Percentiles rank a stretch among this genome's conserved stretches.
phyloP scores from a whole-genome alignment of 2,329 filamentous ascomycete species.

The Lasiodiplodia theobromae region DNA sequence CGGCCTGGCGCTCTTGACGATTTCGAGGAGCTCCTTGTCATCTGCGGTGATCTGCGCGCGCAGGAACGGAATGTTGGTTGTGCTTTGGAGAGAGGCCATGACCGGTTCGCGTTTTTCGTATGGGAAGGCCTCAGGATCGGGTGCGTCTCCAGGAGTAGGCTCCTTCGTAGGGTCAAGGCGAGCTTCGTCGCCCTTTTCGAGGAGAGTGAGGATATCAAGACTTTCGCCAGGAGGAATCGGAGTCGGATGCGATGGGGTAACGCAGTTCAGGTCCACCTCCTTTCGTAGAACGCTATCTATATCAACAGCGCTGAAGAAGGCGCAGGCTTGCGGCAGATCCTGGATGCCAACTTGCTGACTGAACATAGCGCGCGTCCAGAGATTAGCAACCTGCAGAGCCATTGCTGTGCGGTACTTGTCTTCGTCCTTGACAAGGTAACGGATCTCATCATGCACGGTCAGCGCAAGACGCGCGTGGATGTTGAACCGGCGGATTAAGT shows the following conservation, averaged over 20 bases:
- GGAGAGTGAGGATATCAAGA: conserved; percentile 79
- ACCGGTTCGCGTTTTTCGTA: conserved; percentile 79
- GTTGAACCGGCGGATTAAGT: conserved; percentile 83
- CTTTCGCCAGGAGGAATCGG: conserved; percentile 86
- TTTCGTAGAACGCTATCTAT: conserved; percentile 96
- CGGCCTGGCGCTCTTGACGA: conserved; percentile 60
- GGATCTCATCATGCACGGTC: conserved; percentile 96
- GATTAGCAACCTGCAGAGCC: conserved; percentile 90
- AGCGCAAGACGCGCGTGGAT: conserved; percentile 86
- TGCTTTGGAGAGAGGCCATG: conserved; percentile 61
- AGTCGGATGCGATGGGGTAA: conserved; percentile 84
- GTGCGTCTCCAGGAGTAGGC: conserved; percentile 59
- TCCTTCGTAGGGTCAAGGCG: conserved; percentile 70
- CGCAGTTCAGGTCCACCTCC: conserved; percentile 96
- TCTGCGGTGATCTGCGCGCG: conserved; percentile 81
- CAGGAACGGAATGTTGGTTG: conserved; percentile 66
- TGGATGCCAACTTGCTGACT: conserved; percentile 95
- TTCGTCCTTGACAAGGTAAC: conserved; percentile 84
- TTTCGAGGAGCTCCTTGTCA: conserved; percentile 75
- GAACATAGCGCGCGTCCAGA: conserved; percentile 99
- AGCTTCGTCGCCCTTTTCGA: conserved; percentile 74
- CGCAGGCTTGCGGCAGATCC: conserved; percentile 91
- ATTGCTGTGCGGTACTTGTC: conserved; percentile 91
- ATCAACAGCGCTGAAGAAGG: conserved; percentile 95
- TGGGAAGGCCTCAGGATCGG: conserved; percentile 65